Evolutionary conservation across 2,329 filamentous ascomycete genomes (phyloP), one percentile per base, ranked within the genome.

Genomic region (Fusarium sp.): DNA sequence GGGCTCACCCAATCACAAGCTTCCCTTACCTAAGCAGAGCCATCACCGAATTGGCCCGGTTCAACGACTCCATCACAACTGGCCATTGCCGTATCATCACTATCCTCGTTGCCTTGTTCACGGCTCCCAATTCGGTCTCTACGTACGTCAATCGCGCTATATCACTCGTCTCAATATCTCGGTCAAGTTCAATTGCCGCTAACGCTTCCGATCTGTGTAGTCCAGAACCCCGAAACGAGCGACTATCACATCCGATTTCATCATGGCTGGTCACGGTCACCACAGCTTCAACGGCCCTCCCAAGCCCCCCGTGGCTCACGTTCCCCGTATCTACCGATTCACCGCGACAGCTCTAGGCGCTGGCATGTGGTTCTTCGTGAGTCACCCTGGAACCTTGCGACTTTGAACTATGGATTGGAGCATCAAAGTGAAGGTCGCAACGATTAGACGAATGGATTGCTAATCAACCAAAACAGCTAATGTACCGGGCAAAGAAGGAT

Each of bases 351-450:
- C 92, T 71, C 88, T 99, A 73, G 94, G 95, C 77, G 96, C 96
- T 63, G 94, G 93, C 85, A 99, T 98, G 96, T 99, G 96, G 96
- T 98, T 99, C 86, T 99, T 96, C 84, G 95, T 98, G 90, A 81
- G 93, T 87, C 45, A 17, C 12, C 24, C 61, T 8, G 8, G 18
- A 35, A 41, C 10, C 52, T 20, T 38, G 13, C 28, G 28, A 42
- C 35, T 57, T 24, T 33, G 45, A 62, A 48, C 22, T 20, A 22
- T 20, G 8, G 28, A 33, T n/a, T 12, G 9, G 26, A 55, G 28
- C 60, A 55, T 54, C 42, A 17, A 55, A 48, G 41, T 38, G 4
- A 70, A 5, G 42, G 22, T 20, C 56, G 28, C 20, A 28, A 70
- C 10, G 11, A 39, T 61, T 20, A 70, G 28, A n/a, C 28, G 41